Evolutionary conservation across 2,329 filamentous ascomycete genomes (phyloP), one percentile per base, ranked within the genome.

Genomic region (Colletotrichum kahawae): DNA sequence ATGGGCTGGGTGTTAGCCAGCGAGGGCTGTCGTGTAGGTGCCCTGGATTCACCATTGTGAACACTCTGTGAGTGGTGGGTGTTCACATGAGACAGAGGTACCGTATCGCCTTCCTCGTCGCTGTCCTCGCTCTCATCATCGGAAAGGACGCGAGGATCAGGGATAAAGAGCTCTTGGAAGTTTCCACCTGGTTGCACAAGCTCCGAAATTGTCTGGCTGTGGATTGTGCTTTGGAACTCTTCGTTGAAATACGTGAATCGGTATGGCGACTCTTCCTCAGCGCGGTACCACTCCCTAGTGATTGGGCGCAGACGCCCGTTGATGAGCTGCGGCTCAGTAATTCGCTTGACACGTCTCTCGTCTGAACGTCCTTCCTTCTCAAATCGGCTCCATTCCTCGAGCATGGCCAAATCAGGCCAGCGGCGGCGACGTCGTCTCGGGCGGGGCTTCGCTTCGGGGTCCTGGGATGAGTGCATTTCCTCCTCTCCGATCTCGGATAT

Each of bases 221-320:
- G 97, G 76, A 99, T 97, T 0, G 97, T 99, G 83, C 95, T 97
- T 80, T 95, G 94, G 71, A 98, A 95, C 77, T 98, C 95, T 82
- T 98, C 97, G 83, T 98, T 98, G 89, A 99, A 99, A 84, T 99
- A 99, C 0, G 97, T 98, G 83, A 98, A 99, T 31, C 97, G 92
- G 83, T 97, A 98, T 0, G 97, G 97, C 0, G 93, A 92, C 78
- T 98, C 96, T 76, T 98, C 96, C 77, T 97, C 95, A 68, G 95
- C 92, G 51, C 94, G 91, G 82, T 95, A 96, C 96, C 96, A 99
- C 16, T 91, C 91, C 78, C 90, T 91, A 77, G 94, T 92, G 51
- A 95, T 92, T 14, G 96, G 95, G 7, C 97, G 92, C 59, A 99
- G 86, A 69, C 97, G 92, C 1, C 97, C 97, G 75, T 96, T 96